Base-by-base conservation (phyloP, 306 rosid species). In the Echinosophora koreensis region DNA sequence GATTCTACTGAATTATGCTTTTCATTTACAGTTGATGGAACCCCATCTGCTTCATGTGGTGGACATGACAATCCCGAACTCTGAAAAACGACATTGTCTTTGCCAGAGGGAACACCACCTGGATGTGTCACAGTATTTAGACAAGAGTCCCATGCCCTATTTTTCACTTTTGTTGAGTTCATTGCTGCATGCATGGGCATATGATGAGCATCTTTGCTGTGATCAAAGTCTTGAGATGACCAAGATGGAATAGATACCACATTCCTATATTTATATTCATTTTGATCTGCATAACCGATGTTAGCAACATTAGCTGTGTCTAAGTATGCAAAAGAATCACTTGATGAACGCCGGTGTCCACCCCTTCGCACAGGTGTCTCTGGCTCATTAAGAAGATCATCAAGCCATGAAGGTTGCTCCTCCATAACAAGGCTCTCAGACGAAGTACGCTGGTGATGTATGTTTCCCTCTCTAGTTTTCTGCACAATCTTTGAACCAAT, bases 351-450 rank as follows among this genome's bases (percentile, higher is more conserved):
- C 66, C 96, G 86, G 78, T 90, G 96, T 66, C 91, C 93, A 50
- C 86, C 91, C 76, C 82, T 90, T 16, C 96, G 87, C n/a, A 90
- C 82, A 58, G 96, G 96, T 67, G 91, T 85, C 44, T 90, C 96
- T 0, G 96, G 93, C 83, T 90, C 96, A 73, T 90, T 85, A 68
- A 90, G 96, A 38, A 90, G 96, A 85, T 90, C 96, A 66, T 90
- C 96, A 42, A 90, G 93, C 96, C 96, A 90, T 54, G 96, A 90
- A 66, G 96, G 96, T 61, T 90, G 96, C 66, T 90, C 96, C 89
- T 90, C 96, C 59, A 84, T 77, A 52, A 87, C 82, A 69, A 80
- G 71, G 88, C 90, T 88, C 88, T 90, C 96, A 4, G 96, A 90
- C 74, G 91, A 85, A 71, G 91, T 87, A 76, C 96, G 80, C n/a